Conservation (phyloP, 2,329 filamentous ascomycete genomes). For the Eutypa lata region DNA sequence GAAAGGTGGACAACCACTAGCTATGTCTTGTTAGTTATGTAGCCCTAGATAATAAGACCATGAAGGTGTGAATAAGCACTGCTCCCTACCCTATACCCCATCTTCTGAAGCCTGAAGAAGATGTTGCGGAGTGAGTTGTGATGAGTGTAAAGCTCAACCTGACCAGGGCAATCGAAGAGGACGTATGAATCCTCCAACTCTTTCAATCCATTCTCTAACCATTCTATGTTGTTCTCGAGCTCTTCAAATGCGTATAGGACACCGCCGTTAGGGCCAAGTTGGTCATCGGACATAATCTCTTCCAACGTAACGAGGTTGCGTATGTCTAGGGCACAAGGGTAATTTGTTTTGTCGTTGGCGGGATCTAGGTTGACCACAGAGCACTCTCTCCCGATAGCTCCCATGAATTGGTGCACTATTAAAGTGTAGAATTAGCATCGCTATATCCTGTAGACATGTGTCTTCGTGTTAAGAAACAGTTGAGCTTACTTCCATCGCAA, state of each 20-base stretch:
- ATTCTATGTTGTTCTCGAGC: constrained; percentile 89
- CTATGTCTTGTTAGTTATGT: constrained; percentile 46
- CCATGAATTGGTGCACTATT: constrained; percentile 91
- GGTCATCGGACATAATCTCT: constrained; percentile 90
- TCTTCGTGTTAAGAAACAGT: constrained; percentile 1
- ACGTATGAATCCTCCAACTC: constrained; percentile 86
- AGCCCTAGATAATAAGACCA: neutral
- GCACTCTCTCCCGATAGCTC: constrained; percentile 90
- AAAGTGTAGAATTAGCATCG: constrained; percentile 5
- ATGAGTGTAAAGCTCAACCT: constrained; percentile 96
- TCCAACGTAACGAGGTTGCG: constrained; percentile 85
- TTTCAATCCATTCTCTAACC: constrained; percentile 79
- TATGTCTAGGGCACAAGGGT: constrained; percentile 87
- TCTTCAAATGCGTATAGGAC: constrained; percentile 93
- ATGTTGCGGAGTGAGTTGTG: constrained; percentile 90
- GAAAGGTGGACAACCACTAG: constrained; percentile 90
- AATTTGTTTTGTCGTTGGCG: constrained; percentile 89
- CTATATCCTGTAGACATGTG: neutral
- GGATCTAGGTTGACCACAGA: constrained; percentile 96
- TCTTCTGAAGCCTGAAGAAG: constrained; percentile 84
- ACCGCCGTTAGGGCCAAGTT: constrained; percentile 87
- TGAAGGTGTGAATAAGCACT: constrained; percentile 1
- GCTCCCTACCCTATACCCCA: constrained; percentile 78
- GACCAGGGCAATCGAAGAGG: constrained; percentile 92
- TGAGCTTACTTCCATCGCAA: constrained; percentile 79